Evolutionary conservation across 192 early-diverging fungal species (phyloP).

Genomic region (Backusella sp.): DNA sequence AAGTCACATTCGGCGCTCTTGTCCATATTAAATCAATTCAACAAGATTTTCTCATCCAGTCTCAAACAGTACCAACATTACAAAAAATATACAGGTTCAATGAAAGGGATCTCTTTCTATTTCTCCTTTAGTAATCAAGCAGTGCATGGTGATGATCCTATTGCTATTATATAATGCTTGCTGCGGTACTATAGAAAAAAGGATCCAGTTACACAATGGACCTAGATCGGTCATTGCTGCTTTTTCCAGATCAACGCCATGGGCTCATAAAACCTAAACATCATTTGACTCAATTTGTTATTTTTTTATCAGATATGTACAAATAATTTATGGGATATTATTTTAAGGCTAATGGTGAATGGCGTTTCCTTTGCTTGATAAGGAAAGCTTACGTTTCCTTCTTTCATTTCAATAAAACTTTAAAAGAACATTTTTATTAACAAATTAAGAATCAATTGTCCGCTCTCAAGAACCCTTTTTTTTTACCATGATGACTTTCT

Average conservation of each 20-base stretch:
- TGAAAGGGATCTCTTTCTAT: not conserved
- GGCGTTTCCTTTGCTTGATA: not conserved
- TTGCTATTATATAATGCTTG: not conserved
- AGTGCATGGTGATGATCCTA: not conserved
- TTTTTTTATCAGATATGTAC: not conserved
- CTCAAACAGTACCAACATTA: not conserved
- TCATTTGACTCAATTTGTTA: not conserved
- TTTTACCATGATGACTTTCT: not conserved
- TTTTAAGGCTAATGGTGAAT: not conserved
- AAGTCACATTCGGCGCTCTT: slow-evolving; percentile 2
- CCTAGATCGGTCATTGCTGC: not conserved
- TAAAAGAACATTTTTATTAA: not conserved
- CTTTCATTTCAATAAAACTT: not conserved
- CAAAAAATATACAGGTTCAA: not conserved
- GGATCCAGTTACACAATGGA: not conserved
- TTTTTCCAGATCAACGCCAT: not conserved
- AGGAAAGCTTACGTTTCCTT: slow-evolving; percentile 2
- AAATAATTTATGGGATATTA: not conserved
- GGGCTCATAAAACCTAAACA: not conserved
- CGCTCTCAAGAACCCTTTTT: not conserved
- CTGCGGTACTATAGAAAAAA: not conserved
- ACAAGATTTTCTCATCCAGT: not conserved
- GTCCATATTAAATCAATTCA: not conserved
- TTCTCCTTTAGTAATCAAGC: not conserved
- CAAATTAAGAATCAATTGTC: not conserved